A percentile compares a stretch with the other conserved stretches of the same genome.
phyloP scores from a whole-genome alignment of 2,329 filamentous ascomycete species.

The Periglandula ipomoeae region DNA sequence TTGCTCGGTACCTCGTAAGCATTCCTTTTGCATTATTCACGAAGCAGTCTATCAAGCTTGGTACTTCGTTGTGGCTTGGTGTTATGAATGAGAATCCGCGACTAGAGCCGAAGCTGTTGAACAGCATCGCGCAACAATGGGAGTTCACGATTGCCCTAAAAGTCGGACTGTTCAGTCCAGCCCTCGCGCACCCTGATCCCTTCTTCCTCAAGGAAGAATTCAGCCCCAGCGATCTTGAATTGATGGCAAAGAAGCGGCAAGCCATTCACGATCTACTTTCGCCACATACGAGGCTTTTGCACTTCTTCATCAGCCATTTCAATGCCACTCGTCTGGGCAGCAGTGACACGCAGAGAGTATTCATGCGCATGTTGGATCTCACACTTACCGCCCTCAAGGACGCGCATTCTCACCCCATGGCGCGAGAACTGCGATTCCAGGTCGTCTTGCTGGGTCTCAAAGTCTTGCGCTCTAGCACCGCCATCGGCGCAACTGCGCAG shows the following conservation, averaged over 20 bases:
- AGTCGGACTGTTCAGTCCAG: slow-evolving; percentile 71
- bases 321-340: slow-evolving; percentile 84
- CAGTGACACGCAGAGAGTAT: slow-evolving; percentile 70
- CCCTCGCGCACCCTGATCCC: slow-evolving; percentile 69
- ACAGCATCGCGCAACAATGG: slow-evolving; percentile 85
- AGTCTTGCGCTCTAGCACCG: slow-evolving; percentile 64
- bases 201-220: slow-evolving; percentile 91
- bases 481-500: slow-evolving; percentile 52
- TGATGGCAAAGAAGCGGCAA: slow-evolving; percentile 67
- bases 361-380: slow-evolving; percentile 68
- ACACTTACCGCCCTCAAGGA: slow-evolving; percentile 68
- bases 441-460: slow-evolving; percentile 74
- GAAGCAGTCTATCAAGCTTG: slow-evolving; percentile 90
- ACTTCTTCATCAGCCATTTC: slow-evolving; percentile 91
- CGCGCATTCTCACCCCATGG: slow-evolving; percentile 71
- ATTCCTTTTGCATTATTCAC: slow-evolving; percentile 92
- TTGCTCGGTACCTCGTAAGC: slow-evolving; percentile 79
- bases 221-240: slow-evolving; percentile 74
- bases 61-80: slow-evolving; percentile 91
- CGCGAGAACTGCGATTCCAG: slow-evolving; percentile 85
- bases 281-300: slow-evolving; percentile 75
- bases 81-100: slow-evolving; percentile 92
- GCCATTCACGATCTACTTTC: slow-evolving; percentile 73
- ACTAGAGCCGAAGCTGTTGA: slow-evolving; percentile 77
- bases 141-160: slow-evolving; percentile 71